phyloP scores from a whole-genome alignment of 371 early-diverging fungal species.

The Mucor lusitanicus region DNA sequence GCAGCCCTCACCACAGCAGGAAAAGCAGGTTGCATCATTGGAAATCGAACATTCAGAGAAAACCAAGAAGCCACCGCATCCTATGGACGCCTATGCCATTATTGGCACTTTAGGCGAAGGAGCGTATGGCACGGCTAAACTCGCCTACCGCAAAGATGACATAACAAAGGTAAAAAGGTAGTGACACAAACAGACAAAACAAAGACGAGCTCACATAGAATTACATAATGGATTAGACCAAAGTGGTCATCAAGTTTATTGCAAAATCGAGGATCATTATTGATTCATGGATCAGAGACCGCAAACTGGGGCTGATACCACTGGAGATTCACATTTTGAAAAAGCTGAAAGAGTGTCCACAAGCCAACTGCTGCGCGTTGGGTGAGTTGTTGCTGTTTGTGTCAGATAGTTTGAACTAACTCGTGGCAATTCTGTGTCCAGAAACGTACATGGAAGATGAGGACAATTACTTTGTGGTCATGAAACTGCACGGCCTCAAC shows the following conservation, averaged over 20 bases:
- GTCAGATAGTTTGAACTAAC: neutral
- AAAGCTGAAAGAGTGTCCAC: constrained; percentile 55
- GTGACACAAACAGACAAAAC: neutral
- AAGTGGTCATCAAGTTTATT: constrained; percentile 70
- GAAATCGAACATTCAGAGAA: neutral
- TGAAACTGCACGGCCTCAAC: constrained; percentile 50
- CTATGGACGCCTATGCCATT: constrained; percentile 59
- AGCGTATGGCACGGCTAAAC: constrained; percentile 72
- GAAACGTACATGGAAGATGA: constrained; percentile 49
- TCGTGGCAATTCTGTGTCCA: neutral
- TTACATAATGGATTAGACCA: constrained; percentile 29
- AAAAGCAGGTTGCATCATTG: neutral
- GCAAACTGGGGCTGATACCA: constrained; percentile 62
- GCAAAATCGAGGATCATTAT: constrained; percentile 65
- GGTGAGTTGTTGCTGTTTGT: constrained; percentile 25
- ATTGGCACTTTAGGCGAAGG: constrained; percentile 70
- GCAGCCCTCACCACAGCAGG: neutral
- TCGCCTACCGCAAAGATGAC: constrained; percentile 55
- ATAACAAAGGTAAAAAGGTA: constrained; percentile 39
- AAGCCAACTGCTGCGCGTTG: constrained; percentile 60
- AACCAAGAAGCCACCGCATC: neutral
- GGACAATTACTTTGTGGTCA: constrained; percentile 63
- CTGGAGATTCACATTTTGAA: constrained; percentile 70
- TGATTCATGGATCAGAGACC: constrained; percentile 71
- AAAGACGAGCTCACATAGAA: neutral